phyloP scores from a whole-genome alignment of 2,329 filamentous ascomycete species.

The Exserohilum rostratum region DNA sequence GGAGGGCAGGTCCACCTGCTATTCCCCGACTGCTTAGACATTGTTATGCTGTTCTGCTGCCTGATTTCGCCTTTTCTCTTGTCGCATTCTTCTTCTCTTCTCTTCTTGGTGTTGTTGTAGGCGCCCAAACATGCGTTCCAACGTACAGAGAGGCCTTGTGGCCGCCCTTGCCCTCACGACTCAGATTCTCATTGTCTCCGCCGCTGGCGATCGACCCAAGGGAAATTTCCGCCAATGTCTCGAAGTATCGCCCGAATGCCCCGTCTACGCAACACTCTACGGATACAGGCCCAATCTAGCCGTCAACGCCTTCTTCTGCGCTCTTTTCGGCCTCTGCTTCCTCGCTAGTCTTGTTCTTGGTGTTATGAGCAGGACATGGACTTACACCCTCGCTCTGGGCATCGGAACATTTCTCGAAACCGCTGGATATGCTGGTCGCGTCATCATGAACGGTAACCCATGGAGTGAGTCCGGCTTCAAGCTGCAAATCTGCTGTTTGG shows the following conservation, averaged over 20 bases:
- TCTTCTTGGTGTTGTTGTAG: neutral
- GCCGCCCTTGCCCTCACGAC: conserved; percentile 13
- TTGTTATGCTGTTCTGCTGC: conserved; percentile 1
- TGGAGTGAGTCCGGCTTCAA: conserved; percentile 52
- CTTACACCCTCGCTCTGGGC: conserved; percentile 50
- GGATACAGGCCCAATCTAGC: conserved; percentile 49
- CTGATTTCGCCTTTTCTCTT: neutral
- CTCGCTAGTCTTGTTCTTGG: conserved; percentile 26
- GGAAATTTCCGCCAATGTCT: conserved; percentile 32
- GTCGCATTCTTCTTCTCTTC: neutral
- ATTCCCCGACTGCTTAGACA: conserved; percentile 8
- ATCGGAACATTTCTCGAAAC: conserved; percentile 52
- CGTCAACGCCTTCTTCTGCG: conserved; percentile 48
- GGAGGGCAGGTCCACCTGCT: conserved; percentile 2
- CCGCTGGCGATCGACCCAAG: conserved; percentile 25
- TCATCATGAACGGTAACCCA: conserved; percentile 52
- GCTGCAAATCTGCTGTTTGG: conserved; percentile 52
- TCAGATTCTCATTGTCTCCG: conserved; percentile 17
- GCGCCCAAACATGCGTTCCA: conserved; percentile 11
- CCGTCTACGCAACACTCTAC: conserved; percentile 48
- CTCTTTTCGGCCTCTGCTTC: conserved; percentile 28
- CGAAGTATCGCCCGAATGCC: conserved; percentile 32
- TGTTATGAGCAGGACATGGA: conserved; percentile 45
- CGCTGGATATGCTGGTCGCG: conserved; percentile 52
- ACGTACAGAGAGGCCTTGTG: conserved; percentile 15